A percentile compares a stretch with the other conserved stretches of the same genome.
Evolutionary conservation across 257 asterid species (phyloP).

Genomic region (Lithospermum erythrorhizon): DNA sequence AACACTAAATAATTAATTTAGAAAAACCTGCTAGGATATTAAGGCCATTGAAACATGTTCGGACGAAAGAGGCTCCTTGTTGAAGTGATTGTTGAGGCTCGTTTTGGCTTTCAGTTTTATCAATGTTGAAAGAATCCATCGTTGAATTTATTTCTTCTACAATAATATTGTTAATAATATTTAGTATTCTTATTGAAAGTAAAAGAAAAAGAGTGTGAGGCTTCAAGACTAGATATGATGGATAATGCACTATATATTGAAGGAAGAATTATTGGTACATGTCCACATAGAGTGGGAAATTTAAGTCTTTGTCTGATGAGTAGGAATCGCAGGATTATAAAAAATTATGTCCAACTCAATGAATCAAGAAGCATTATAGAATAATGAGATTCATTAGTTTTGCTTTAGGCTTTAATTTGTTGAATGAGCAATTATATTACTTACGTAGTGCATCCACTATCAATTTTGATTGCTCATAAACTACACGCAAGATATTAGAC

Average conservation of each 20-base stretch:
- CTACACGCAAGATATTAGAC: too few relatives aligned
- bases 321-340: neutral
- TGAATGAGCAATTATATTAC: too few relatives aligned
- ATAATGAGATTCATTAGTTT: neutral
- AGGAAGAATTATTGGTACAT: neutral
- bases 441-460: too few relatives aligned
- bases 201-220: neutral
- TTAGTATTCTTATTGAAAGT: neutral
- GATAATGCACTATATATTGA: neutral
- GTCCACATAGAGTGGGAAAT: neutral
- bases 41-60: slow-evolving; percentile 48
- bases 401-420: too few relatives aligned
- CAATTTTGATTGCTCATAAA: neutral
- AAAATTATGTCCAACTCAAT: neutral
- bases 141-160: too few relatives aligned
- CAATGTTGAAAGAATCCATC: neutral
- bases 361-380: neutral
- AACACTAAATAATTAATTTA: neutral
- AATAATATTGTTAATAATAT: too few relatives aligned
- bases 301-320: neutral
- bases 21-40: slow-evolving; percentile 34
- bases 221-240: neutral
- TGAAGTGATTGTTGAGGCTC: slow-evolving; percentile 8
- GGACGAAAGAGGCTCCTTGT: slow-evolving; percentile 31
- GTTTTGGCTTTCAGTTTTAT: slow-evolving; percentile 19